phyloP scores from a whole-genome alignment of 306 rosid species.

The Astragalus glycyphyllos region DNA sequence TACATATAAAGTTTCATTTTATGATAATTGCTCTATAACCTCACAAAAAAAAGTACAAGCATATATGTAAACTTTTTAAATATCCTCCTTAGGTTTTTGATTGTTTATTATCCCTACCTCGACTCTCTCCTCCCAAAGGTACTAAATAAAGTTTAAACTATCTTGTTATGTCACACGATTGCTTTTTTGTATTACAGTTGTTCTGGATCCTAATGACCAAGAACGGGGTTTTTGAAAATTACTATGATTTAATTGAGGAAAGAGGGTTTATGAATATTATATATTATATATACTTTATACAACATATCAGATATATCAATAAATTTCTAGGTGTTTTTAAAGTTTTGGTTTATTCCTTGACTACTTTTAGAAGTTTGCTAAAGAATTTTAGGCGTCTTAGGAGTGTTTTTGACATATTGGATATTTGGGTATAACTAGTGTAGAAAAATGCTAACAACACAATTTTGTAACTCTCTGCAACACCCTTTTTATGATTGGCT shows the following conservation, averaged over 20 bases:
- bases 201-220: constrained; percentile 15
- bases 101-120: constrained; percentile 27
- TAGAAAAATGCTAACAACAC: too few species aligned
- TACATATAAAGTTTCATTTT: constrained; percentile 62
- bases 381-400: too few species aligned
- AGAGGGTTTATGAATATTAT: background rate
- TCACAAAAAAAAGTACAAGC: constrained; percentile 49
- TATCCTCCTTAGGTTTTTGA: constrained; percentile 31
- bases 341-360: too few species aligned
- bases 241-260: background rate
- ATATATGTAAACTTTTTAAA: constrained; percentile 53
- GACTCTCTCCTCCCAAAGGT: constrained; percentile 21
- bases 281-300: too few species aligned
- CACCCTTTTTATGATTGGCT: too few species aligned
- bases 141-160: constrained; percentile 30
- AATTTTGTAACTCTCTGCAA: too few species aligned
- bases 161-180: constrained; percentile 41
- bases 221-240: background rate
- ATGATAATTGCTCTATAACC: constrained; percentile 44
- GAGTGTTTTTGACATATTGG: too few species aligned
- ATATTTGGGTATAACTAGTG: too few species aligned
- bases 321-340: too few species aligned
- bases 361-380: too few species aligned
- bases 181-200: constrained; percentile 36
- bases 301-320: too few species aligned